Conservation (phyloP, 306 rosid genomes). For the Cercis canadensis region DNA sequence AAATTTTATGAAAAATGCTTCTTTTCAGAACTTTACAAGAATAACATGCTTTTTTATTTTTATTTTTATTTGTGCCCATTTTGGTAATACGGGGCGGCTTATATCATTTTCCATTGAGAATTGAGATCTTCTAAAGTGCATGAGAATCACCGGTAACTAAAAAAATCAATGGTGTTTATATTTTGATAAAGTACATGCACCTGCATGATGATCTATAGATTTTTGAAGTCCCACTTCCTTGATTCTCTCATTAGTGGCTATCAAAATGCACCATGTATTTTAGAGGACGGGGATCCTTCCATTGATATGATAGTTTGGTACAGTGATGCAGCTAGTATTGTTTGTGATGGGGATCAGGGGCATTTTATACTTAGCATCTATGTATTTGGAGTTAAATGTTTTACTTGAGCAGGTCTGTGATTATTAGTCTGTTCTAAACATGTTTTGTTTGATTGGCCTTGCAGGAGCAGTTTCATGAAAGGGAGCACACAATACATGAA, state of each 20-base stretch:
- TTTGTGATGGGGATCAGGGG: neutral
- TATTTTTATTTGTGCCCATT: neutral
- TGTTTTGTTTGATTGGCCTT: conserved; percentile 47
- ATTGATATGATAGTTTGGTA: too few relatives aligned
- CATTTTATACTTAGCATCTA: conserved; percentile 5
- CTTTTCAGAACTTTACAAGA: conserved; percentile 3
- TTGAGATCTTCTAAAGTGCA: too few relatives aligned
- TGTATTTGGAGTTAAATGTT: conserved; percentile 18
- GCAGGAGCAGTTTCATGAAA: conserved; percentile 85
- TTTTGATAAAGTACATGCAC: conserved; percentile 9
- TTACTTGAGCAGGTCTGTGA: conserved; percentile 12
- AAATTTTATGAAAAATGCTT: neutral
- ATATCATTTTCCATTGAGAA: conserved; percentile 21
- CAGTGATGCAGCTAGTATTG: conserved; percentile 5
- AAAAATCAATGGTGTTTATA: neutral
- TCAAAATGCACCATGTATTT: too few relatives aligned
- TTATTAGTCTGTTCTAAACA: conserved; percentile 35
- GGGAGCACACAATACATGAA: conserved; percentile 73
- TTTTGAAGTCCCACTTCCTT: too few relatives aligned
- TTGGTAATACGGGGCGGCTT: neutral
- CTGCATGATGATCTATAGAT: too few relatives aligned
- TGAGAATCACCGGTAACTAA: too few relatives aligned
- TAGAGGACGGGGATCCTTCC: too few relatives aligned
- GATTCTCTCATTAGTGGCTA: too few relatives aligned
- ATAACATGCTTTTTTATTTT: neutral